A percentile compares a stretch with the other conserved stretches of the same genome.
These are phyloP conservation scores for Pulveroboletus sp. DNA, from an alignment of 768 basidiomycete species.

Conservation along the genomic window DNA sequence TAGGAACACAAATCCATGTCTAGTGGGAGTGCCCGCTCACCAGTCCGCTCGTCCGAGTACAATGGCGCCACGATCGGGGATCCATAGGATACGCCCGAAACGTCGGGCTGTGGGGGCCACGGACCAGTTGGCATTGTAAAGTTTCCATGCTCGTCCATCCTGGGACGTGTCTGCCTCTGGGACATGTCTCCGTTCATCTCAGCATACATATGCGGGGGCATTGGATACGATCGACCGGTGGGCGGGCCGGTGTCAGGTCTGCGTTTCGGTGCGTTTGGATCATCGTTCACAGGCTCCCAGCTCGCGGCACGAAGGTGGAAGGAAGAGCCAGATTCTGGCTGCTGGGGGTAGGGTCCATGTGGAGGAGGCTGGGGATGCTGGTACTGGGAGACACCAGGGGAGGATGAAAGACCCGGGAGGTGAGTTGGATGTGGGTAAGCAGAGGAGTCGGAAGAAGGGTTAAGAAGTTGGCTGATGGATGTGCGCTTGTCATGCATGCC, in stretches of 20 bases:
- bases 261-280: conserved; percentile 34
- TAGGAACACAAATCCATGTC: conserved; percentile 10
- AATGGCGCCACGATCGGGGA: conserved; percentile 42
- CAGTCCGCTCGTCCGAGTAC: conserved; percentile 56
- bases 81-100: conserved; percentile 36
- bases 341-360: conserved; percentile 24
- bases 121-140: conserved; percentile 27
- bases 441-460: conserved; percentile 41
- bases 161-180: conserved; percentile 22
- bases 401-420: conserved; percentile 22
- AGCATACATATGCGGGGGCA: conserved; percentile 31
- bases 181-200: conserved; percentile 33
- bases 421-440: conserved; percentile 29
- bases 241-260: conserved; percentile 31
- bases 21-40: conserved; percentile 32
- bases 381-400: conserved; percentile 24
- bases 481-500: conserved; percentile 47
- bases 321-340: conserved; percentile 29
- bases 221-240: conserved; percentile 33
- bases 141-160: conserved; percentile 30
- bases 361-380: conserved; percentile 27
- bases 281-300: conserved; percentile 43
- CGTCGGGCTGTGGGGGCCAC: conserved; percentile 34
- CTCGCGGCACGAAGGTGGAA: conserved; percentile 61
- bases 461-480: conserved; percentile 47